phyloP scores from a whole-genome alignment of 345 rosid genomes.

The Pseudoturritis turrita region DNA sequence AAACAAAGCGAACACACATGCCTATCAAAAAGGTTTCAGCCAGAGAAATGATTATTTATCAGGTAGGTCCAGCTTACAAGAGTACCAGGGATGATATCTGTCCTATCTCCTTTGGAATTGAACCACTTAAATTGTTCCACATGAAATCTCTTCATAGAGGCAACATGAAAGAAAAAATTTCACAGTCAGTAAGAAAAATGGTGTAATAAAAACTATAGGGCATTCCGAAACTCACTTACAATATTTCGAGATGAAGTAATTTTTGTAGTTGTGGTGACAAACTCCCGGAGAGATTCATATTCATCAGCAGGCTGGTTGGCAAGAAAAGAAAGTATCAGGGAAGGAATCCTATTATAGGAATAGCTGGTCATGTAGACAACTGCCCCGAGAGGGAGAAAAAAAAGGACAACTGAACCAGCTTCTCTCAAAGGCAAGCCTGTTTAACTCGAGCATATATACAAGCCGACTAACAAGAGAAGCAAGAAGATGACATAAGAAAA shows the following conservation, averaged over 20 bases:
- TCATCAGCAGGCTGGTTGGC: conserved; percentile 58
- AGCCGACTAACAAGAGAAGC: background rate
- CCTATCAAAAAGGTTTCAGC: background rate
- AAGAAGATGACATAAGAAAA: background rate
- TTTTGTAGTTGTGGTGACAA: conserved; percentile 69
- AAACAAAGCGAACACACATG: background rate
- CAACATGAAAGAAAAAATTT: conserved; percentile 13
- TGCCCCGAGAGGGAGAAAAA: background rate
- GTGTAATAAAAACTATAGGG: background rate
- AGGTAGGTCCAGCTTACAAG: conserved; percentile 57
- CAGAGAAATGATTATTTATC: conserved; percentile 3
- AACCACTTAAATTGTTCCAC: conserved; percentile 81
- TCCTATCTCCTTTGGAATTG: conserved; percentile 92
- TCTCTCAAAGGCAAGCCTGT: background rate
- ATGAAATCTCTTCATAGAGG: conserved; percentile 64
- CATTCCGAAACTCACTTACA: conserved; percentile 46
- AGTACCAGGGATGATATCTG: conserved; percentile 55
- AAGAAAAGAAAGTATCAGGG: conserved; percentile 12
- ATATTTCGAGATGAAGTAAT: conserved; percentile 50
- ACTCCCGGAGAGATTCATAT: conserved; percentile 78
- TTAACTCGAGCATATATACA: conserved; percentile 13
- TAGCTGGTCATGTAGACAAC: background rate
- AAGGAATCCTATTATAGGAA: conserved; percentile 2
- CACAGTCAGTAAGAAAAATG: conserved; percentile 16
- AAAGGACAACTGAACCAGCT: background rate